Base-by-base conservation (phyloP, 1,284 basidiomycete species). In the Pholiota adiposa region DNA sequence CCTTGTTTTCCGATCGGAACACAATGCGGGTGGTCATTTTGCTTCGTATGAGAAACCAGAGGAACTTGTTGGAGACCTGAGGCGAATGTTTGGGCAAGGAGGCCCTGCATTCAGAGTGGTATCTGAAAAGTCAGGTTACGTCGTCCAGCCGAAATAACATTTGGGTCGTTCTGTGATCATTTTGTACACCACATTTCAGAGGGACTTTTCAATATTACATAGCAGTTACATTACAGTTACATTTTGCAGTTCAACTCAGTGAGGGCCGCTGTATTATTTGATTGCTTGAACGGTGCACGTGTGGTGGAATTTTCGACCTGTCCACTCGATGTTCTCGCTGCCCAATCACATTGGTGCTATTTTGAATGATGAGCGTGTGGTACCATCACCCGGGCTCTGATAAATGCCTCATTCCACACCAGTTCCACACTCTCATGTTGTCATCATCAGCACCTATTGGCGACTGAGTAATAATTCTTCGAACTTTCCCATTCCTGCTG, bases 21-120 rank as follows among this genome's bases (percentile, higher is more conserved):
- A 79, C 40, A 67, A 70, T 3, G 64, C 63, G 3, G 79, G 79
- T 2, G 78, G 78, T 1, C 79, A 80, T 65, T 80, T 80, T 63
- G 73, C 78, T 3, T 72, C 78, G 0, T 56, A 70, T 51, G 78
- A 79, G 55, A 67, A 56, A 43, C 78, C 78, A 1, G 52, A 67
- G 1, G 69, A 71, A 3, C 64, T 81, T 12, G 75, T 70, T 12
- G 63, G 58, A 14, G 79, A 79, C 61, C 54, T 81, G 18, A 69
- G 73, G 27, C 71, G 69, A 54, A 80, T 80, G 78, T 81, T 81
- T 62, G 73, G 73, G 16, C 77, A 72, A 56, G 70, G 67, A 12
- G 76, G 78, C 0, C 72, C 71, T 55, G 76, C 75, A 0, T 75
- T 73, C 59, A 71, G 68, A 4, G 71, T 73, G 7, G 71, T 80